A percentile compares a stretch with the other conserved stretches of the same genome.
phyloP scores from a whole-genome alignment of 169 alveolate genomes.

The Cryptosporidium sp. region DNA sequence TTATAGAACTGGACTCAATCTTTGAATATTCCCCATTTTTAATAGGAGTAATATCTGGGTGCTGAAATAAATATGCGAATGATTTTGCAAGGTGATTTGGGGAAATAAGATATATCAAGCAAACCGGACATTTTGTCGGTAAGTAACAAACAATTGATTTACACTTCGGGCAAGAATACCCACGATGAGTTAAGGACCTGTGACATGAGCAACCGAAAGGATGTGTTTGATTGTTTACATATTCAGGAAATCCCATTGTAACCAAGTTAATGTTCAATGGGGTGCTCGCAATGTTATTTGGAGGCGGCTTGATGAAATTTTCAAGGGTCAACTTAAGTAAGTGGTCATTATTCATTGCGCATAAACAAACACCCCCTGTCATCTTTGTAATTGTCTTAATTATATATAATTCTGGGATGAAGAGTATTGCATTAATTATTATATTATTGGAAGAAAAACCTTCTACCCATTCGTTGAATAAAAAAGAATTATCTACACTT shows the following conservation, averaged over 20 bases:
- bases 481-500: constrained; percentile 49
- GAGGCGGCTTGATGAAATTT: constrained; percentile 60
- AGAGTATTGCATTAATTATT: constrained; percentile 41
- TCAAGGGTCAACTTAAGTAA: constrained; percentile 41
- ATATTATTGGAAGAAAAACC: constrained; percentile 39
- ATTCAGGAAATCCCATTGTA: constrained; percentile 70
- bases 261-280: constrained; percentile 44
- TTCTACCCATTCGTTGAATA: constrained; percentile 60
- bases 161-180: constrained; percentile 69
- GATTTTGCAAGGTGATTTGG: constrained; percentile 67
- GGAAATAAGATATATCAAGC: constrained; percentile 44
- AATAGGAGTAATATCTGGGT: constrained; percentile 30
- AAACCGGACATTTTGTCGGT: constrained; percentile 69
- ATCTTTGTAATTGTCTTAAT: constrained; percentile 46
- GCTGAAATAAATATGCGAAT: constrained; percentile 61
- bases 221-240: constrained; percentile 12
- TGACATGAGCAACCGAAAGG: constrained; percentile 71
- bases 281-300: background rate
- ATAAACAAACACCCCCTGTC: constrained; percentile 71
- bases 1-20: background rate
- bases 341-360: constrained; percentile 69
- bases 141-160: constrained; percentile 54
- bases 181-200: background rate
- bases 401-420: constrained; percentile 58
- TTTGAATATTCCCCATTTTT: background rate